A percentile compares a stretch with the other conserved stretches of the same genome.
Conservation (phyloP, 1,139 yeast genomes). For the Yamadazyma membranifaciens region DNA sequence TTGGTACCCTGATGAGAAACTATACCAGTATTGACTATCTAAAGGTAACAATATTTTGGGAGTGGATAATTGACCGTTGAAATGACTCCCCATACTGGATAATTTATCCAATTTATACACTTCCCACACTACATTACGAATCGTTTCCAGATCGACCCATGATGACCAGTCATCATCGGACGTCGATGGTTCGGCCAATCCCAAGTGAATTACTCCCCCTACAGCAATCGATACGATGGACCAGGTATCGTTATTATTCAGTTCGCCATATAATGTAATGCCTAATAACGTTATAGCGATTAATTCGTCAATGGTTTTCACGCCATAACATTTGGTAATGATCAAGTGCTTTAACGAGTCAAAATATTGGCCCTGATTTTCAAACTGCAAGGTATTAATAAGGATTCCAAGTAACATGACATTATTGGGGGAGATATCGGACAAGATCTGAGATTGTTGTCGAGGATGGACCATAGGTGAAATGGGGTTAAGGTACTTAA, state of each 20-base stretch:
- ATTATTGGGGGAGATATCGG: slow-evolving; percentile 9
- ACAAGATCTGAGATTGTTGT: slow-evolving; percentile 8
- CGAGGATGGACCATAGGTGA: slow-evolving; percentile 16
- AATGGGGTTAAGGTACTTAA: slow-evolving; percentile 15
- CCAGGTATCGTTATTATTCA: slow-evolving; percentile 29
- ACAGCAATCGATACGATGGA: slow-evolving; percentile 19
- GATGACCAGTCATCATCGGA: slow-evolving; percentile 13
- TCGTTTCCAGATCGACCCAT: slow-evolving; percentile 23
- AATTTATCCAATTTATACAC: slow-evolving; percentile 22
- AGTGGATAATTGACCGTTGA: slow-evolving; percentile 11
- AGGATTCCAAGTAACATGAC: slow-evolving; percentile 14
- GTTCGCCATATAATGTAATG: slow-evolving; percentile 21
- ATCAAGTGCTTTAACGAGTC: slow-evolving; percentile 15
- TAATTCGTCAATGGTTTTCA: slow-evolving; percentile 21
- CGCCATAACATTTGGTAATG: slow-evolving; percentile 20
- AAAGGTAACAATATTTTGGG: slow-evolving; percentile 1
- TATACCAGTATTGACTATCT: slow-evolving; percentile 3
- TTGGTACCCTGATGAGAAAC: slow-evolving; percentile 5
- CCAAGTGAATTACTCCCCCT: slow-evolving; percentile 16
- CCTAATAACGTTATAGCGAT: slow-evolving; percentile 26
- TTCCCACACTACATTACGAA: slow-evolving; percentile 27
- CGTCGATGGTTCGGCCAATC: slow-evolving; percentile 6
- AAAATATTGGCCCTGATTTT: slow-evolving; percentile 11
- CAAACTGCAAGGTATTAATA: slow-evolving; percentile 9
- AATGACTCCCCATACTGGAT: slow-evolving; percentile 16